Evolutionary conservation across 148 eudicot genomes (phyloP), one percentile per base, ranked within the genome.

Genomic region (Arbutus unedo): DNA sequence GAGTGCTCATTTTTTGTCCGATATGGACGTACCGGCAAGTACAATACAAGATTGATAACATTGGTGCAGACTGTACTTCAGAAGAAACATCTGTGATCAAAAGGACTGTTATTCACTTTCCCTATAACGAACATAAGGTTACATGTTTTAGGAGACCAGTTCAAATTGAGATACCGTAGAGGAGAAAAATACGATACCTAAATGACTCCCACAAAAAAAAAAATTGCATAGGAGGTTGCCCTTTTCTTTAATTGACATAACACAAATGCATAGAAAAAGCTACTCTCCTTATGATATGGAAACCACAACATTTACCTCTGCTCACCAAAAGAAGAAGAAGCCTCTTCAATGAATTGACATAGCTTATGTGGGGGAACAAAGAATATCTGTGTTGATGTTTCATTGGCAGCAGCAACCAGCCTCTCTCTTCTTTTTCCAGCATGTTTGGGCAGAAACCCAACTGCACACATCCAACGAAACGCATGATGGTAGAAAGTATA

Each of bases 361-460:
- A 96, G 93, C 90, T 94, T 94, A 86, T 96, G 98, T 14, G 98
- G 99, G 81, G 98, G 97, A 79, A 96, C 98, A 88, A 89, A 96
- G 89, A 96, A 94, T 82, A 96, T 91, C 86, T 96, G 99, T 15
- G 97, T 94, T 67, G 91, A 89, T 87, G 90, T 79, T 85, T 91
- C 91, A 78, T 88, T 90, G 53, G 95, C 90, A 74, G 93, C 88
- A 70, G 90, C 81, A 64, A 85, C 80, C 81, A 96, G 91, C 88
- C 91, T 94, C 82, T 94, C 94, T 84, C 88, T 91, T 83, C 99
- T 92, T 81, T 92, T 88, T 66, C 91, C 84, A 74, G 92, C 90
- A 80, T 92, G 93, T 85, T 91, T 94, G 45, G 98, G 93, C 82
- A 96, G 98, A 88, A 96, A 96, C 44, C 99, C 99, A 87, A 93